Base-by-base conservation (phyloP, 768 basidiomycete genomes). In the Strobilomyces echinocephalus region DNA sequence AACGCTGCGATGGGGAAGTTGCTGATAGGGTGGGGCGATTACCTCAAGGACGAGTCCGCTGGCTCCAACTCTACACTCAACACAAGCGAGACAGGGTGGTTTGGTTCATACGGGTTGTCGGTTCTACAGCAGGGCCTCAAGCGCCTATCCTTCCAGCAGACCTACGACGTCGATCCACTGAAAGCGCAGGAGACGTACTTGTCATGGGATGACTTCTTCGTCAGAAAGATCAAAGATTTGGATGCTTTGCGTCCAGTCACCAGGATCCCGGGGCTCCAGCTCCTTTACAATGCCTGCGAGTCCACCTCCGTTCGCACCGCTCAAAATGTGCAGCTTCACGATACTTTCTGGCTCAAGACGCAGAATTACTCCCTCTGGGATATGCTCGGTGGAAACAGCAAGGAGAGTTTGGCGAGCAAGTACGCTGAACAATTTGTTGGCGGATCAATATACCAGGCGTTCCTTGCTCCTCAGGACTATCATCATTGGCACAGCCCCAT, bases 401-500 rank as follows among this genome's bases (percentile, higher is more conserved):
- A 24, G 20, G 24, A 41, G 21, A 41, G 11, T 12, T 41, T 41
- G 40, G 21, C 40, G 12, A 6, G 6, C 34, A 36, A 36, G 41
- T 43, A 41, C 12, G 41, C 41, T 14, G 2, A 24, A 8, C 20
- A 43, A 10, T 39, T 48, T n/a, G 36, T 30, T 28, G 36, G 77
- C 18, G 83, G 76, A 8, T 73, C 76, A 0, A 65, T 80, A 26
- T 77, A 74, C 63, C 84, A 85, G 60, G 81, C 76, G 0, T 83
- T 82, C 72, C 76, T 85, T 53, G 71, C 69, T 41, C 72, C 78
- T 0, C 58, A 72, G 26, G 73, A 74, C 31, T 85, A 82, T 61
- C 84, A 85, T 58, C 79, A 82, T 58, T 84, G 82, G 83, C 79
- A 81, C 67, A 66, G 72, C 34, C 83, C 84, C 43, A 75, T 84